Evolutionary conservation across 805 yeast genomes (phyloP), one percentile per base, ranked within the genome.

Genomic region (Metschnikowia anglica): DNA sequence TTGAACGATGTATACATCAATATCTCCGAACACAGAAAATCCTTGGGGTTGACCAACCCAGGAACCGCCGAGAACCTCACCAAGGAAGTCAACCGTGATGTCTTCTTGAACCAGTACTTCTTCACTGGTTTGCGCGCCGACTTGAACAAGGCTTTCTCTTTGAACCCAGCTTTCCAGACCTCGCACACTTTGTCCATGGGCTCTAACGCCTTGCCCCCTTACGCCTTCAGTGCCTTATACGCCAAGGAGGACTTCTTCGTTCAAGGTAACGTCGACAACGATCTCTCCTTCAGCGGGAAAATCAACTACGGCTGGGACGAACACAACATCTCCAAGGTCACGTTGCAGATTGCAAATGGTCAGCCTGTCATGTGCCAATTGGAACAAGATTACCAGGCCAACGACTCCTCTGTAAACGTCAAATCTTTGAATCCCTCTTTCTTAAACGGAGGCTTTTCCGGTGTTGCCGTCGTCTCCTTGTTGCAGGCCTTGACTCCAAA

Each of bases 61-160:
- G 98, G 98, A 54, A 85, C 96, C 52, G 80, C 88, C 65, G 98
- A 90, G 73, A 88, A 88, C 72, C 74, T 91, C 65, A 84, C 83
- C 73, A 87, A 88, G 71, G 99, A 93, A 72, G 97, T 89, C 46
- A 73, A 90, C 51, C 84, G 90, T 68, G 98, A 91, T 62, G 97
- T 91, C 24, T 88, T 93, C 63, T 76, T 89, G 57, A 81, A 79
- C 61, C 95, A 89, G 63, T 86, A 87, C 72, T 82, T 84, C 68
- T 91, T 91, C 77, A 84, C 96, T 29, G 99, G 99, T 46, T 77
- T 93, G 60, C 85, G 96, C 65, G 99, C 98, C 44, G 99, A 93
- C 67, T 79, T 93, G 58, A 86, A 88, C 72, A 91, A 91, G 76
- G 88, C 90, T 11, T 88, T 93, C 62, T 72, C 85, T 51, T 77